These are phyloP conservation scores for Penicillium sp. DNA, from an alignment of 2,329 filamentous ascomycete species.

Conservation along the genomic window DNA sequence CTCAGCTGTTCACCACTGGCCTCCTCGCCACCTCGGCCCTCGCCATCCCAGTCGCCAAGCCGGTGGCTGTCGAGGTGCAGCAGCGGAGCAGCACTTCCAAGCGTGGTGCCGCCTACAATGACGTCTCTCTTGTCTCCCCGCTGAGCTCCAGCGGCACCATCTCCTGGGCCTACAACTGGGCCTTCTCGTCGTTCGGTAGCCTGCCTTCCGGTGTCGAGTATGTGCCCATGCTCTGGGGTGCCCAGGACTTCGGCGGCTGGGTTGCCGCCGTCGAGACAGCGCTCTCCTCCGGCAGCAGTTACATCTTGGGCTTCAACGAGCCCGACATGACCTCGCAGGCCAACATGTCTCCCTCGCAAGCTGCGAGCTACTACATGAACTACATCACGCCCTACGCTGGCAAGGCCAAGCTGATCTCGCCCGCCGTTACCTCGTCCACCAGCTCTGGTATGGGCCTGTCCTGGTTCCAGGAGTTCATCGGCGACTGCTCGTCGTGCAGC, in stretches of 20 bases:
- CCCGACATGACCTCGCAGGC: slow-evolving; percentile 45
- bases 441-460: slow-evolving; percentile 35
- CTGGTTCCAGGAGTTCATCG: slow-evolving; percentile 45
- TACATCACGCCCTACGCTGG: slow-evolving; percentile 42
- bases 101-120: slow-evolving; percentile 45
- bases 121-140: slow-evolving; percentile 32
- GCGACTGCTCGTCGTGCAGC: slow-evolving; percentile 40
- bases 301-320: slow-evolving; percentile 51
- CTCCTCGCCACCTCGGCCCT: slow-evolving; percentile 38
- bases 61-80: slow-evolving; percentile 15
- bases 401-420: slow-evolving; percentile 44
- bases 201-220: slow-evolving; percentile 42
- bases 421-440: slow-evolving; percentile 42
- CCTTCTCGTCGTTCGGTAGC: slow-evolving; percentile 28
- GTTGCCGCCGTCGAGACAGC: slow-evolving; percentile 33
- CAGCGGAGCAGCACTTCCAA: slow-evolving; percentile 26
- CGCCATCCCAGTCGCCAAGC: slow-evolving; percentile 29
- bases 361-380: slow-evolving; percentile 38
- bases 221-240: slow-evolving; percentile 50
- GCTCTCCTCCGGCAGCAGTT: slow-evolving; percentile 37
- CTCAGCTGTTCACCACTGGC: slow-evolving; percentile 34
- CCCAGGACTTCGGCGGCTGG: slow-evolving; percentile 40
- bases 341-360: slow-evolving; percentile 39
- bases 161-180: slow-evolving; percentile 53
- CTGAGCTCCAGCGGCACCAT: slow-evolving; percentile 34